Conservation (phyloP, 768 basidiomycete species). For the Mycena olivaceomarginata region DNA sequence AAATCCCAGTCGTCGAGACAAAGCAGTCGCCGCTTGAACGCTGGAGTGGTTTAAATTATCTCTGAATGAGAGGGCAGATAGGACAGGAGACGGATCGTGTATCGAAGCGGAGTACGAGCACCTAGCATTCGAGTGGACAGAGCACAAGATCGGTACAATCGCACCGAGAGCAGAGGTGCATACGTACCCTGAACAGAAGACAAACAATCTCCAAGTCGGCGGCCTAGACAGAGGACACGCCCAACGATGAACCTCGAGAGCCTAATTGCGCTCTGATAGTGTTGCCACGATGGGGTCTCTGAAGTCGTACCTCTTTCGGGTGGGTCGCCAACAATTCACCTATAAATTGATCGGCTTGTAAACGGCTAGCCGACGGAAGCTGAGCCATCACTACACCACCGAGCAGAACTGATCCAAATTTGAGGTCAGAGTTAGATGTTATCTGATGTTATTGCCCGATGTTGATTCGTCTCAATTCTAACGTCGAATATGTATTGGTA, state of each 20-base stretch:
- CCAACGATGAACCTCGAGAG: constrained; percentile 9
- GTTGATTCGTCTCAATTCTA: no score
- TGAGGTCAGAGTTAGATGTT: no score
- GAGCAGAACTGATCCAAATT: no score
- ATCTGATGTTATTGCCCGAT: no score
- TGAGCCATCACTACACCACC: no score
- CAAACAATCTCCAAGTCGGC: constrained; percentile 9
- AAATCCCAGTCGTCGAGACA: constrained; percentile 6
- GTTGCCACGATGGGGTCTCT: no score
- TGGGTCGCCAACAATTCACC: no score
- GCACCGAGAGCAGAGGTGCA: constrained; percentile 8
- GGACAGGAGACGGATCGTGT: constrained; percentile 8
- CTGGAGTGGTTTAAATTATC: constrained; percentile 9
- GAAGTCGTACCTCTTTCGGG: no score
- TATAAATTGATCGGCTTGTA: no score
- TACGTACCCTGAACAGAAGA: constrained; percentile 3
- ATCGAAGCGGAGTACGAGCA: constrained; percentile 2
- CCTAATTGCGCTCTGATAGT: constrained; percentile 2
- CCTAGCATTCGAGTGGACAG: constrained; percentile 5
- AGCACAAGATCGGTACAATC: constrained; percentile 2
- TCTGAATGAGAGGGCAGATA: constrained; percentile 6
- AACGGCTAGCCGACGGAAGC: no score
- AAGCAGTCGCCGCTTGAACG: constrained; percentile 5
- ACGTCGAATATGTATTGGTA: no score
- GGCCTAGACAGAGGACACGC: not conserved